Base-by-base conservation (phyloP, 441 rosid species). In the Erodium texanum region DNA sequence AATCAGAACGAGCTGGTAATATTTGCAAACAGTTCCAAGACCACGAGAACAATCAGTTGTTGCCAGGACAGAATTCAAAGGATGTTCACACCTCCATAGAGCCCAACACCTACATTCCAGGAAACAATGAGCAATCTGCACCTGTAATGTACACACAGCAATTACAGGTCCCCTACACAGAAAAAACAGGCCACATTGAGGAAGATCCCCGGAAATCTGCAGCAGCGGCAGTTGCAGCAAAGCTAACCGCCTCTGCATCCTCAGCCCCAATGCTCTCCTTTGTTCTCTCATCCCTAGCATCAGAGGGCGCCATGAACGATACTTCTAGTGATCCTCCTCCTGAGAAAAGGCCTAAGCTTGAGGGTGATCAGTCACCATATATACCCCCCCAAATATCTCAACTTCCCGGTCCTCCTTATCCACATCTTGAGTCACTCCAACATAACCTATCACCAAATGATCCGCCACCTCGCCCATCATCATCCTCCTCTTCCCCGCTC, bases 211-310 rank as follows among this genome's bases (percentile, higher is more conserved):
- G 88, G 66, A 92, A 92, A 71, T 87, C 94, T 15, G 93, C 92
- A 43, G 98, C 98, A 0, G 98, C 98, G 59, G 97, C 86, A 14
- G 89, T 93, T 69, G 94, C 94, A 32, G 97, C 92, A 24, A 83
- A 86, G 84, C 83, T 94, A 77, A 87, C 99, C 1, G 96, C 98
- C 38, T 92, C 98, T 8, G 81, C 98, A 22, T 94, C 97, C 48
- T 92, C 98, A 0, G 94, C 86, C 0, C 84, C 89, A 71, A 87
- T 93, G 99, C 97, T 94, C 68, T 88, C 99, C 3, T 82, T 75
- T 22, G 99, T 92, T 45, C 89, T 94, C 68, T 89, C 98, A 27
- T 89, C 99, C 62, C 86, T 94, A 24, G 97, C 94, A 65, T 89
- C 99, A 2, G 98, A 89, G 79, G 93, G 89, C 24, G 82, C 85